phyloP scores from a whole-genome alignment of 768 basidiomycete genomes.

The Pholiota microspora region DNA sequence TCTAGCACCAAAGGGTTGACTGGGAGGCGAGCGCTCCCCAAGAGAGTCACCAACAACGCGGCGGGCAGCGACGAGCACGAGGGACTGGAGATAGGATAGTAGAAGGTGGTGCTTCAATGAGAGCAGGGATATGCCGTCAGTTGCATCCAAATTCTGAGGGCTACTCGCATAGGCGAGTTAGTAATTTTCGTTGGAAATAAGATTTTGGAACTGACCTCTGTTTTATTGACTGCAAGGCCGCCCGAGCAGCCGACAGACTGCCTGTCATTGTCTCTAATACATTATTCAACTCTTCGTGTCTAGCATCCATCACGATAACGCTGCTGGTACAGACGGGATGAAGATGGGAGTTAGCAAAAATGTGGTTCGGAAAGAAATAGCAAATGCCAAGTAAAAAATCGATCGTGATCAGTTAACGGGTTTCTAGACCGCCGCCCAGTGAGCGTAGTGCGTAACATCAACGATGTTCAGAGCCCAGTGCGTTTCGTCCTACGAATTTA shows the following conservation, averaged over 20 bases:
- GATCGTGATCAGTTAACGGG: conserved; percentile 43
- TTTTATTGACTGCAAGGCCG: conserved; percentile 50
- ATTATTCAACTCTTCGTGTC: conserved; percentile 25
- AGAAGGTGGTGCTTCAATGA: conserved; percentile 85
- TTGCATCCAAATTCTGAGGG: conserved; percentile 41
- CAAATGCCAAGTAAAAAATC: conserved; percentile 11
- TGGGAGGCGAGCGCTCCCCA: conserved; percentile 44
- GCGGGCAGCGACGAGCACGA: conserved; percentile 71
- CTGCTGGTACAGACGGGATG: neutral
- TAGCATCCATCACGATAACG: conserved; percentile 19
- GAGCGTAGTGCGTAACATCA: conserved; percentile 49
- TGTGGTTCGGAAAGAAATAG: conserved; percentile 6
- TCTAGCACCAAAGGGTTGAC: conserved; percentile 47
- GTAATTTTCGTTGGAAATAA: neutral
- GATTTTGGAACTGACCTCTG: conserved; percentile 45
- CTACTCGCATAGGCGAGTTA: conserved; percentile 20
- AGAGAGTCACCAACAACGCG: conserved; percentile 68
- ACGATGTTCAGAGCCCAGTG: conserved; percentile 57
- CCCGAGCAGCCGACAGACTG: conserved; percentile 60
- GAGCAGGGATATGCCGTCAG: conserved; percentile 87
- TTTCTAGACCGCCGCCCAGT: conserved; percentile 52
- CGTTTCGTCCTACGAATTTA: conserved; percentile 42
- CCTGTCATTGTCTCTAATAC: conserved; percentile 55
- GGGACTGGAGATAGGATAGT: conserved; percentile 81
- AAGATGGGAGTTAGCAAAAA: conserved; percentile 4